Evolutionary conservation across 139 green algal species (phyloP), one percentile per base, ranked within the genome.

Genomic region (Yamagishiella unicocca): DNA sequence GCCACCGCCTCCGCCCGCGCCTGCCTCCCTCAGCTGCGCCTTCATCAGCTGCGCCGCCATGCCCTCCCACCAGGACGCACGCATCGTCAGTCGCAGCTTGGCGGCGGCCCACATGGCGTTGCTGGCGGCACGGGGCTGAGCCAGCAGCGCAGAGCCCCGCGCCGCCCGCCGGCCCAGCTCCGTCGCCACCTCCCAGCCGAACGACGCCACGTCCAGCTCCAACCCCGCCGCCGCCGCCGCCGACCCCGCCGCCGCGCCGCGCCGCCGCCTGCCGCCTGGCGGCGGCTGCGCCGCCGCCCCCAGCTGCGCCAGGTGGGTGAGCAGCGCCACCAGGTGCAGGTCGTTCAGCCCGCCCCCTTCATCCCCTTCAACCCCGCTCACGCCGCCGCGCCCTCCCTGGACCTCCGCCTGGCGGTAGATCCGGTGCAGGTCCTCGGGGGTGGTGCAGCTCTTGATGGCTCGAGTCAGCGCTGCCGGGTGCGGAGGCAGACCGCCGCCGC

Each of bases 301-400:
- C 40, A 85, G 58, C 79, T 85, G 79, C 79, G 79, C 79, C 62
- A 75, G 31, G 10, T 85, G 79, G 25, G 61, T 76, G 14, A 85
- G 62, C 58, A 55, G 21, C 27, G 79, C 79, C 40, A 62, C 14
- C 14, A 85, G 62, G 79, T 85, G 79, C 40, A 85, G 62, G 61
- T 85, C 79, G 40, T 85, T 85, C 19, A 85, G 42, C 1, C 9
- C 24, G 37, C 50, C 43, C 14, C 9, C 50, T 12, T 58, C 50
- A n/a, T n/a, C 50, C 50, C 66, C 66, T 6, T 2, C 33, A 72
- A 40, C 25, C 27, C 27, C 29, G 31, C 35, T 46, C 33, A 12
- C 33, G 66, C 4, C 66, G 66, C 31, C 66, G 7, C n/a, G 58
- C 12, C 38, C 64, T 33, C 12, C 64, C 64, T 25, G 2, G 27